Percentiles rank a stretch among this genome's conserved stretches.
Conservation (phyloP, 345 rosid species). For the Draba incana region DNA sequence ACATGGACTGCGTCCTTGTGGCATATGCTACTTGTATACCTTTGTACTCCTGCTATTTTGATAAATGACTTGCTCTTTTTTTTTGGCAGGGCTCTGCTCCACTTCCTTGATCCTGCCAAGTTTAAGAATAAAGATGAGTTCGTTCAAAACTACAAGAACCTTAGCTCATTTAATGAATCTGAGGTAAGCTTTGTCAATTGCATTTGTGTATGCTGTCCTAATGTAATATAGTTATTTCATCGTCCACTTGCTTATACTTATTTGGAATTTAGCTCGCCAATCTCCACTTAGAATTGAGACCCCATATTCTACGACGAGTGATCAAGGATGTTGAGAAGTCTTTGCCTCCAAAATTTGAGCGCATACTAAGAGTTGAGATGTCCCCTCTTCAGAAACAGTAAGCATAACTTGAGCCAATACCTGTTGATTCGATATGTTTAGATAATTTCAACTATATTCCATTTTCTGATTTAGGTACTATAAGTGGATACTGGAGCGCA, state of each 20-base stretch:
- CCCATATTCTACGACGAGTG: slow-evolving; percentile 96
- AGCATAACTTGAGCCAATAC: slow-evolving; percentile 34
- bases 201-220: slow-evolving; percentile 2
- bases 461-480: slow-evolving; percentile 66
- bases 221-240: slow-evolving; percentile 2
- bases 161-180: slow-evolving; percentile 89
- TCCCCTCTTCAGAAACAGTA: slow-evolving; percentile 99
- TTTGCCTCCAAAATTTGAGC: slow-evolving; percentile 98
- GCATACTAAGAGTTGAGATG: slow-evolving; percentile 99
- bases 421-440: slow-evolving; percentile 10
- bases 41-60: slow-evolving; percentile 9
- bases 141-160: slow-evolving; percentile 96
- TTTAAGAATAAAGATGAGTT: slow-evolving; percentile 93
- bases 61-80: slow-evolving; percentile 13
- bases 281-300: slow-evolving; percentile 97
- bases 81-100: slow-evolving; percentile 86
- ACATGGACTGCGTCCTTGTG: not conserved
- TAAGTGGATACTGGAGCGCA: slow-evolving; percentile 99
- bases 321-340: slow-evolving; percentile 99
- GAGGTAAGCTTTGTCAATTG: slow-evolving; percentile 58
- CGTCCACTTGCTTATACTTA: slow-evolving; percentile 29
- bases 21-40: slow-evolving; percentile 9
- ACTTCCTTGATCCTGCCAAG: slow-evolving; percentile 93
- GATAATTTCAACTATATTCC: slow-evolving; percentile 10
- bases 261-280: slow-evolving; percentile 74